Conservation (phyloP, 2,329 filamentous ascomycete genomes). For the Aspergillus jensenii region DNA sequence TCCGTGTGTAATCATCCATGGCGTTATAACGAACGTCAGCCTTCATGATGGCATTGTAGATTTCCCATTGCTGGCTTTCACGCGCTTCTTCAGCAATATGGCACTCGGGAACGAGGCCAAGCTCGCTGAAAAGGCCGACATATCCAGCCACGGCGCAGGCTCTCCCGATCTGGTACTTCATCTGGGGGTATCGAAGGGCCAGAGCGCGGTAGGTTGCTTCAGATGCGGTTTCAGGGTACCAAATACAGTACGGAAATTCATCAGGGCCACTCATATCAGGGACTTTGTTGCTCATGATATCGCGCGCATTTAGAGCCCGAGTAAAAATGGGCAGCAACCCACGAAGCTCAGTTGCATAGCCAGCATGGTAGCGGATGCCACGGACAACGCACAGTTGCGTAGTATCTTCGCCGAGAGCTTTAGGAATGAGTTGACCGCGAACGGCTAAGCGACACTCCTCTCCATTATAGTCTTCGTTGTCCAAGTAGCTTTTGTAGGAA, state of each 20-base stretch:
- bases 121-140: background rate
- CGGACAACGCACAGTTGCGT: background rate
- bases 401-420: no score
- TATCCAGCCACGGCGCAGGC: background rate
- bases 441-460: no score
- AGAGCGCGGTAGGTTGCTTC: background rate
- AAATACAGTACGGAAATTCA: background rate
- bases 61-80: background rate
- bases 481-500: no score
- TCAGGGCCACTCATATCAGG: background rate
- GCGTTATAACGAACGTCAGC: background rate
- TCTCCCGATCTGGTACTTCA: background rate
- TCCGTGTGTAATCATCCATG: background rate
- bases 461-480: no score
- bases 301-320: background rate
- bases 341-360: background rate
- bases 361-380: background rate
- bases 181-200: background rate
- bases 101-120: background rate
- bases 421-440: no score
- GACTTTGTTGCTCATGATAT: background rate
- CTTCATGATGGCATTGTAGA: background rate
- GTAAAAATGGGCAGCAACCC: background rate
- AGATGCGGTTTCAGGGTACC: background rate
- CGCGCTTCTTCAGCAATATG: background rate